Evolutionary conservation across 371 early-diverging fungal genomes (phyloP).

Genomic region (Dichotomocladium elegans): DNA sequence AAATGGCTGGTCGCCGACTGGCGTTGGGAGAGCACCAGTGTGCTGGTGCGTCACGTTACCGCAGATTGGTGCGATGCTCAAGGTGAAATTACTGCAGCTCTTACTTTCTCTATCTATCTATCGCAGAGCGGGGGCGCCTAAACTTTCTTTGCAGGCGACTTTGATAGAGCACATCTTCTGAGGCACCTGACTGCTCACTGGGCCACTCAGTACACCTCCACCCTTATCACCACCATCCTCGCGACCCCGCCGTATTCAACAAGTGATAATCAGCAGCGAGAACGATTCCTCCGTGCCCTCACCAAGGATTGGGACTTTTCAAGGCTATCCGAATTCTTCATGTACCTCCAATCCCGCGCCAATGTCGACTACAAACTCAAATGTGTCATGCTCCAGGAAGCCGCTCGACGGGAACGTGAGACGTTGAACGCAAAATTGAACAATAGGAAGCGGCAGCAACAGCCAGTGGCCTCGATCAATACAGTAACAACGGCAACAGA

Average conservation of each 20-base stretch:
- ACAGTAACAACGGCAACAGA: background rate
- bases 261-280: constrained; percentile 38
- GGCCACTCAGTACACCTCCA: constrained; percentile 59
- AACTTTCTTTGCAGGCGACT: constrained; percentile 30
- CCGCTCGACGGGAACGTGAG: constrained; percentile 52
- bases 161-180: constrained; percentile 50
- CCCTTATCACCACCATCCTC: constrained; percentile 40
- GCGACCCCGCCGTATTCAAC: constrained; percentile 33
- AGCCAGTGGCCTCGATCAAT: background rate
- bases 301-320: constrained; percentile 77
- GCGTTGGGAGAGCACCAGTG: constrained; percentile 64
- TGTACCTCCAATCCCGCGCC: constrained; percentile 61
- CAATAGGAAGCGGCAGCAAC: constrained; percentile 21
- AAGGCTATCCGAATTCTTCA: constrained; percentile 73
- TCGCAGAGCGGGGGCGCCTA: background rate
- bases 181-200: constrained; percentile 54
- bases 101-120: background rate
- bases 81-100: constrained; percentile 9
- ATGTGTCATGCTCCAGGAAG: constrained; percentile 69
- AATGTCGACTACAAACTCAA: constrained; percentile 71
- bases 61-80: constrained; percentile 57
- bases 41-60: constrained; percentile 63
- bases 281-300: constrained; percentile 63
- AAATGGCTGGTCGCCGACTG: constrained; percentile 70
- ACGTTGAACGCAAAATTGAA: constrained; percentile 33